These are phyloP conservation scores for Aleurites moluccanus DNA, from an alignment of 441 rosid species.

Conservation along the genomic window DNA sequence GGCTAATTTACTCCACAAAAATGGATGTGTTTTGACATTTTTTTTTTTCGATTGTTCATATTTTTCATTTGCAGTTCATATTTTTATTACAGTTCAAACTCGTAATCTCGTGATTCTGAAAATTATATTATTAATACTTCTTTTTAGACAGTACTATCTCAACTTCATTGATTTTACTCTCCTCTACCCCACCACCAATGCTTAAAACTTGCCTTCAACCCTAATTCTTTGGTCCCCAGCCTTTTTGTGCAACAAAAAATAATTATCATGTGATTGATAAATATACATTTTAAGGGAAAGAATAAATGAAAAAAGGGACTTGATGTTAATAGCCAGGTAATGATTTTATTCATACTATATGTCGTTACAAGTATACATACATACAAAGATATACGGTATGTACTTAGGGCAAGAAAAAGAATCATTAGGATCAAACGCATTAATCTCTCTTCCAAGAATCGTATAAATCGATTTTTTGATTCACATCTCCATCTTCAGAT, in stretches of 20 bases:
- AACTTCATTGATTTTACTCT: constrained; percentile 11
- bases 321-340: constrained; percentile 22
- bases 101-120: too few species aligned
- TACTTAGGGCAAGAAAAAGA: constrained; percentile 36
- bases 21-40: too few species aligned
- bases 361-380: constrained; percentile 34
- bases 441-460: constrained; percentile 27
- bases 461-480: constrained; percentile 22
- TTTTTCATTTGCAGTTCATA: too few species aligned
- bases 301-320: constrained; percentile 8
- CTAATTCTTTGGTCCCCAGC: constrained; percentile 33
- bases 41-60: too few species aligned
- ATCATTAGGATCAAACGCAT: constrained; percentile 36
- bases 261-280: constrained; percentile 10
- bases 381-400: constrained; percentile 40
- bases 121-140: too few species aligned
- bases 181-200: constrained; percentile 30
- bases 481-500: constrained; percentile 68
- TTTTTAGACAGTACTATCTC: too few species aligned
- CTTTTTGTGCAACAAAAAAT: constrained; percentile 14
- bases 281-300: neutral
- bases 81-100: too few species aligned
- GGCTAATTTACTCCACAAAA: too few species aligned
- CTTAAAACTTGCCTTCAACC: constrained; percentile 19
- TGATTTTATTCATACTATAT: constrained; percentile 40